Evolutionary conservation across 331 rosid genomes (phyloP), one percentile per base, ranked within the genome.

Genomic region (Cucumis variabilis): DNA sequence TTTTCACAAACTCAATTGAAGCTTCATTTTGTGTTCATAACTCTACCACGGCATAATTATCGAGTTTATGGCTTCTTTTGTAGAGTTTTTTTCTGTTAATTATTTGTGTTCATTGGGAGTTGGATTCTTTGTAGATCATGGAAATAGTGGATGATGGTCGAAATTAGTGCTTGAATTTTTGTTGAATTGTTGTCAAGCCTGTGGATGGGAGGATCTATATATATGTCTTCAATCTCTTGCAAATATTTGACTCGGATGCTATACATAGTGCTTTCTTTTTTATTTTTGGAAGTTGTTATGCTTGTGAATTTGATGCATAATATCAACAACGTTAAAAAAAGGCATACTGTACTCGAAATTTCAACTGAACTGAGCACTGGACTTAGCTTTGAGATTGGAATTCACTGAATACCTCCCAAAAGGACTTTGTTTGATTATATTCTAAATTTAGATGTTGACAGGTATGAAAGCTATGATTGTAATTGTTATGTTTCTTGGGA

Each of bases 51-150:
- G 70, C 69, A 4, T 80, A 17, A 23, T 58, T 80, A 28, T 11
- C 6, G 48, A 58, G 53, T 81, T 81, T 60, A 6, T 62, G 2
- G 51, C n/a, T 79, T 58, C 48, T n/a, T 30, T 33, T 65, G 60
- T 82, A 55, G 62, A 65, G 74, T 37, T 37, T 63, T 65, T 82
- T 16, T 58, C 63, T 81, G 71, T 81, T 19, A 81, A 51, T 80
- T 53, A 53, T 80, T 80, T 60, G 12, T 11, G 28, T 63, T 33
- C 21, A 3, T 8, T 7, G 30, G 74, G 73, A 62, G 72, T 4
- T 27, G 16, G 74, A 63, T 82, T 82, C 37, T 37, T 21, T 62
- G 33, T 23, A 12, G 73, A 82, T 82, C 73, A 15, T 82, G 73
- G 51, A 14, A 82, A 63, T 16, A 63, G 73, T 37, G 58, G 71